A percentile compares a stretch with the other conserved stretches of the same genome.
Conservation (phyloP, 768 basidiomycete species). For the Asterophora parasitica region DNA sequence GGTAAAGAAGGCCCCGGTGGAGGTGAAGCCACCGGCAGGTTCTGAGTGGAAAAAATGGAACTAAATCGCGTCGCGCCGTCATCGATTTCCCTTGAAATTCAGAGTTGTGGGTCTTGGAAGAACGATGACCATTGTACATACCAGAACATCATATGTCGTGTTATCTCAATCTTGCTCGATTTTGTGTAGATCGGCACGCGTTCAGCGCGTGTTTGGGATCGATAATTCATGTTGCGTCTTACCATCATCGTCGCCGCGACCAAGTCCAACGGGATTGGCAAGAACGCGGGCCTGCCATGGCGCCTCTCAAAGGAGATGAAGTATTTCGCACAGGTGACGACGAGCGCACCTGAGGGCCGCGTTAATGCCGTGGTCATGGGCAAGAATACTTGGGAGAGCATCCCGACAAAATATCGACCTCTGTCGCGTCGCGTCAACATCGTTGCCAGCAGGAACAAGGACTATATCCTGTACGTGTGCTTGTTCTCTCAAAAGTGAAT, state of each 20-base stretch:
- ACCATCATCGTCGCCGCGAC: conserved; percentile 96
- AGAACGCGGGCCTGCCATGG: conserved; percentile 79
- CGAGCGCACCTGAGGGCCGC: conserved; percentile 45
- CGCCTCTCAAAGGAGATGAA: conserved; percentile 82
- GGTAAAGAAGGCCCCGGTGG: conserved; percentile 63
- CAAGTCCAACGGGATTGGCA: conserved; percentile 80
- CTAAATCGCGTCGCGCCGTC: conserved; percentile 20
- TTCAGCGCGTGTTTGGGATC: neutral
- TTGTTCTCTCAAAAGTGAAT: neutral
- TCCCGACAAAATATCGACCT: conserved; percentile 80
- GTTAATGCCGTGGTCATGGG: conserved; percentile 91
- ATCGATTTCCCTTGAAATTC: neutral
- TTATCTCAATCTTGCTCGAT: neutral
- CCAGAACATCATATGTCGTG: neutral
- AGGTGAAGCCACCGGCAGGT: conserved; percentile 80
- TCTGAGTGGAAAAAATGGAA: conserved; percentile 83
- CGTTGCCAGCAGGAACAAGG: conserved; percentile 60
- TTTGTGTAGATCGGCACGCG: neutral
- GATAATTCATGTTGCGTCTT: conserved; percentile 51
- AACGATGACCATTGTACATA: conserved; percentile 1
- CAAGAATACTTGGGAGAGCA: conserved; percentile 96
- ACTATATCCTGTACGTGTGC: conserved; percentile 56
- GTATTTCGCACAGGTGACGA: conserved; percentile 85
- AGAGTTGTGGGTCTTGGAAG: neutral
- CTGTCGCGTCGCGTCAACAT: conserved; percentile 72